A percentile compares a stretch with the other conserved stretches of the same genome.
Conservation (phyloP, 306 rosid species). For the Delonix regia region DNA sequence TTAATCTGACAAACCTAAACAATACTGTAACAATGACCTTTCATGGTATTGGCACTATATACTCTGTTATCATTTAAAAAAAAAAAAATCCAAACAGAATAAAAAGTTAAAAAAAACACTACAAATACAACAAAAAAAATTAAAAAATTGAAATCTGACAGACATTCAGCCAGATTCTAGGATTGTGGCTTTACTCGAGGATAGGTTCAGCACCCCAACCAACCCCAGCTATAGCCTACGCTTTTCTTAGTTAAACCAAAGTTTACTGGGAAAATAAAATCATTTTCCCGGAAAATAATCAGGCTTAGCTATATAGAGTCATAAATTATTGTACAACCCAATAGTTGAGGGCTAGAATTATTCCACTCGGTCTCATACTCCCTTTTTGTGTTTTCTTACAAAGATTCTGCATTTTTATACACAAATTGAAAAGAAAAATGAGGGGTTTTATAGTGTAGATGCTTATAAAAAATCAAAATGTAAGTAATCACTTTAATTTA, state of each 20-base stretch:
- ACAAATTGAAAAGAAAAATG: no score
- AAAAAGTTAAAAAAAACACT: neutral
- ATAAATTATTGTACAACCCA: no score
- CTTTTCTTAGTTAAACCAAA: neutral
- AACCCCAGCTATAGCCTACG: neutral
- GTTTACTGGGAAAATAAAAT: neutral
- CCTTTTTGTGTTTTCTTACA: no score
- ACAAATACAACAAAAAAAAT: neutral
- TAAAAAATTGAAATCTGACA: slow-evolving; percentile 32
- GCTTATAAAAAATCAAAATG: no score
- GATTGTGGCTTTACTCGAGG: slow-evolving; percentile 36
- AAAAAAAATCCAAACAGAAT: neutral
- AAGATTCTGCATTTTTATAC: no score
- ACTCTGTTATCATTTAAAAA: no score
- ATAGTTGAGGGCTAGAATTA: neutral
- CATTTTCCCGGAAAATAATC: neutral
- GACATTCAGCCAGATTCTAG: slow-evolving; percentile 49
- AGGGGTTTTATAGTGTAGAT: no score
- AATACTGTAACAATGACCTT: neutral
- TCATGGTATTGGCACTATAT: neutral
- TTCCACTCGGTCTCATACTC: no score
- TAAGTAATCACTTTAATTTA: no score
- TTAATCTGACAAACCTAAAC: neutral
- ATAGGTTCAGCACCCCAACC: neutral
- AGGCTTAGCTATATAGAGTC: neutral